These are phyloP conservation scores for Ceratobasidium sp. DNA, from an alignment of 1,284 basidiomycete species.

Conservation along the genomic window DNA sequence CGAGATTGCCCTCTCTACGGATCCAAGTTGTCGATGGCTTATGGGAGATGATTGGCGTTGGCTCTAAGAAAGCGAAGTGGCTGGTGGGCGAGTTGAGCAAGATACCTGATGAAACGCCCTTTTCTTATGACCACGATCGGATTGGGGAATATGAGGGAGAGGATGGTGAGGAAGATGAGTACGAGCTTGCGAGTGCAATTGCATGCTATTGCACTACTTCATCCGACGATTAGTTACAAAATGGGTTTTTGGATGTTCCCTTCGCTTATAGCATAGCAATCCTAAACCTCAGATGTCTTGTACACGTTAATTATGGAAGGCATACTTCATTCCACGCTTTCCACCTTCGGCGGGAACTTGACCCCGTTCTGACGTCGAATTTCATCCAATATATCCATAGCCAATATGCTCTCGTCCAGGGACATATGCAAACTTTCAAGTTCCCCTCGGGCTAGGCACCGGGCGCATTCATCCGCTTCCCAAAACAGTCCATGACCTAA, in stretches of 20 bases:
- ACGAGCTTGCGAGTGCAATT: no score
- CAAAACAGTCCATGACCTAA: not conserved
- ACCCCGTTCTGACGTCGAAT: not conserved
- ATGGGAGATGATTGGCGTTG: not conserved
- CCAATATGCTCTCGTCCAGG: not conserved
- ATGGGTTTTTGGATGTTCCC: no score
- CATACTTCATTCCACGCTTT: not conserved
- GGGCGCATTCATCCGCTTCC: not conserved
- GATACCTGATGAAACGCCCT: no score
- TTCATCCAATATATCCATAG: not conserved
- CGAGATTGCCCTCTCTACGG: not conserved
- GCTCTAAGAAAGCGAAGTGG: no score
- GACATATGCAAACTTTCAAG: not conserved
- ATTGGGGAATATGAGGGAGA: no score
- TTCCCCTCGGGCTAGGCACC: not conserved
- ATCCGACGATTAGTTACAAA: no score
- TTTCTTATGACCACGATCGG: no score
- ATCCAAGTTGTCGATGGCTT: not conserved
- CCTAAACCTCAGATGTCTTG: no score
- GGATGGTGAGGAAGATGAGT: no score
- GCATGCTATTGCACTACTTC: no score
- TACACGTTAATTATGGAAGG: not conserved
- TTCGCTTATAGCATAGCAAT: no score
- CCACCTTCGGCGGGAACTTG: not conserved
- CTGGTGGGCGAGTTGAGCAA: no score